Conservation (phyloP, 1,284 basidiomycete genomes). For the Irpex sp. region DNA sequence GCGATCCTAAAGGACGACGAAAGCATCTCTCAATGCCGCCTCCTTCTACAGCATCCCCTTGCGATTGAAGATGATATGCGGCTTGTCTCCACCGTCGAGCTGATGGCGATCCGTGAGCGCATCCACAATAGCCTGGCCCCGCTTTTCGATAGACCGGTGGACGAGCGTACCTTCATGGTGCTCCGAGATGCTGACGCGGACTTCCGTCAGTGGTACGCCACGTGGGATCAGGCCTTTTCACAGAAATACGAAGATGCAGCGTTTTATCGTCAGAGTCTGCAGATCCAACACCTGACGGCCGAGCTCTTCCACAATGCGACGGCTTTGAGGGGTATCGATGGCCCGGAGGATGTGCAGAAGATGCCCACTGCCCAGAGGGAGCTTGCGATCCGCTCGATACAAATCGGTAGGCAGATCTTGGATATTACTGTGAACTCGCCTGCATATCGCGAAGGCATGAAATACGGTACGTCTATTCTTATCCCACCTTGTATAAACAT, state of each 20-base stretch:
- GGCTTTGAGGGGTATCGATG: slow-evolving; percentile 70
- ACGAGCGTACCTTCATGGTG: slow-evolving; percentile 61
- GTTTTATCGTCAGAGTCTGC: slow-evolving; percentile 80
- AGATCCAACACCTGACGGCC: slow-evolving; percentile 77
- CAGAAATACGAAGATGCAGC: slow-evolving; percentile 80
- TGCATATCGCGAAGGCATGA: slow-evolving; percentile 85
- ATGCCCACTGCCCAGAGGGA: slow-evolving; percentile 70
- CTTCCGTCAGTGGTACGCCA: slow-evolving; percentile 70
- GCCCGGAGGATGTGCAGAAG: slow-evolving; percentile 71
- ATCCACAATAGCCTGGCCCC: slow-evolving; percentile 69
- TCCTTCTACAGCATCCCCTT: slow-evolving; percentile 83
- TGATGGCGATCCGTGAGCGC: slow-evolving; percentile 78
- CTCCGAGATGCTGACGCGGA: slow-evolving; percentile 62
- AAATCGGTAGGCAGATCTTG: slow-evolving; percentile 63
- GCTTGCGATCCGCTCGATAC: slow-evolving; percentile 68
- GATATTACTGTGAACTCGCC: slow-evolving; percentile 75
- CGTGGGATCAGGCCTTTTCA: slow-evolving; percentile 77
- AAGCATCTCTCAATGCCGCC: slow-evolving; percentile 77
- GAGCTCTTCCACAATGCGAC: slow-evolving; percentile 80
- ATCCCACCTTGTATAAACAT: slow-evolving; percentile 4
- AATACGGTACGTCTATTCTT: slow-evolving; percentile 59
- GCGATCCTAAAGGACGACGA: slow-evolving; percentile 91
- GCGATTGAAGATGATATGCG: slow-evolving; percentile 91
- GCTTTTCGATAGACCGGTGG: slow-evolving; percentile 58
- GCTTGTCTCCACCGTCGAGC: slow-evolving; percentile 88